phyloP scores from a whole-genome alignment of 2,329 filamentous ascomycete species.

The Grosmannia clavigera region DNA sequence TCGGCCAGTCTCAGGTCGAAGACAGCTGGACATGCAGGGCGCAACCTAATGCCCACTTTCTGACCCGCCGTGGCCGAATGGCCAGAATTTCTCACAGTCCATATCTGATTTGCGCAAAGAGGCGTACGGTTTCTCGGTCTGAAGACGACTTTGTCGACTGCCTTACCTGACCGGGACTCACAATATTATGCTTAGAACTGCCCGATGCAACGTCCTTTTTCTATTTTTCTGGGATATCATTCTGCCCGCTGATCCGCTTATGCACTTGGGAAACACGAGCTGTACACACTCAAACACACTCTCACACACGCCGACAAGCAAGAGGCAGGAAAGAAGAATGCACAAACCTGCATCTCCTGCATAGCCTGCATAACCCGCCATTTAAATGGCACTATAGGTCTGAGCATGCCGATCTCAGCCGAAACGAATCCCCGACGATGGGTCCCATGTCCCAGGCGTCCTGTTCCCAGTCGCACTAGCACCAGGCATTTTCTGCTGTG shows the following conservation, averaged over 20 bases:
- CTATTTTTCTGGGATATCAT: neutral
- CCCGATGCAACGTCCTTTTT: neutral
- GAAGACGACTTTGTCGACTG: neutral
- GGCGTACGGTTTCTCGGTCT: neutral
- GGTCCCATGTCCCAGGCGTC: conserved; percentile 9
- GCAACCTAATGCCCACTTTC: neutral
- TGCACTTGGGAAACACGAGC: neutral
- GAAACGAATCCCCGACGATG: conserved; percentile 11
- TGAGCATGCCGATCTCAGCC: conserved; percentile 1
- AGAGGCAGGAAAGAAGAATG: neutral
- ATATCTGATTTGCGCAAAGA: neutral
- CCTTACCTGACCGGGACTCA: neutral
- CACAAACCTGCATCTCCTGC: neutral
- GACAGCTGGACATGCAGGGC: neutral
- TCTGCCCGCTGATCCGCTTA: neutral
- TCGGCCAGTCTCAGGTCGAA: neutral
- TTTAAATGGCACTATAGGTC: neutral
- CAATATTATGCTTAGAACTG: neutral
- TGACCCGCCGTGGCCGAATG: neutral
- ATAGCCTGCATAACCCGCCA: too few species aligned
- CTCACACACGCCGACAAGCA: neutral
- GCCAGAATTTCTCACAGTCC: neutral
- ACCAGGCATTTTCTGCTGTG: neutral
- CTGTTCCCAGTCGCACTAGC: neutral
- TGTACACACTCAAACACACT: neutral